Conservation (phyloP, 805 yeast genomes). For the Candida ficus region DNA sequence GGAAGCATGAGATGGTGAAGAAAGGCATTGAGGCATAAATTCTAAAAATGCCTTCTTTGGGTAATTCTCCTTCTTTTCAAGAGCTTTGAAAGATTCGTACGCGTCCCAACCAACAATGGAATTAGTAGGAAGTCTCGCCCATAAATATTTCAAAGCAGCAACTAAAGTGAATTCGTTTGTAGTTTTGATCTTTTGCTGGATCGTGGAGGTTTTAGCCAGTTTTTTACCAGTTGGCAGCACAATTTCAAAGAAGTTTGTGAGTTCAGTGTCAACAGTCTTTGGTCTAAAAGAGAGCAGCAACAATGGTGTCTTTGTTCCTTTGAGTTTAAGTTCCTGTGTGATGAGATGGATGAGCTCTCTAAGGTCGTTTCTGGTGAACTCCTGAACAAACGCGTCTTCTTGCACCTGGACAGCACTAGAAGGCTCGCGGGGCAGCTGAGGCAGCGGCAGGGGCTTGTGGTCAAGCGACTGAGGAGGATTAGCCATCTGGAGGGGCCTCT, state of each 20-base stretch:
- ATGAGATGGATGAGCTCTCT: constrained; percentile 63
- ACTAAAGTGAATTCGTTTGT: constrained; percentile 69
- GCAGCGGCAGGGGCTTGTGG: background rate
- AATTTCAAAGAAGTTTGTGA: constrained; percentile 50
- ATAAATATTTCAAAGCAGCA: constrained; percentile 71
- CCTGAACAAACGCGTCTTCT: constrained; percentile 28
- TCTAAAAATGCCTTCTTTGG: constrained; percentile 73
- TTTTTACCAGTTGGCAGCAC: constrained; percentile 55
- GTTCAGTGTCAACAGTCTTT: constrained; percentile 53
- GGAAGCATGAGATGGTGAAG: constrained; percentile 83
- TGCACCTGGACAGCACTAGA: background rate
- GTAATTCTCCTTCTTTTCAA: constrained; percentile 60
- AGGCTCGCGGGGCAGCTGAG: background rate
- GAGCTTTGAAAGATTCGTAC: constrained; percentile 60
- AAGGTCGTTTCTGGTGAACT: constrained; percentile 60
- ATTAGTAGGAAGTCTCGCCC: constrained; percentile 79
- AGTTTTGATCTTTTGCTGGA: constrained; percentile 39
- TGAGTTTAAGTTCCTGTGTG: constrained; percentile 65
- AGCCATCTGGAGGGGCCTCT: background rate
- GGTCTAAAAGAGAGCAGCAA: constrained; percentile 76
- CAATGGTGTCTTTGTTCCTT: constrained; percentile 70
- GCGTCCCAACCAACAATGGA: constrained; percentile 86
- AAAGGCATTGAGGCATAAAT: constrained; percentile 78
- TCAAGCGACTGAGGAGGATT: background rate
- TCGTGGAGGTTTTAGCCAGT: constrained; percentile 38